A percentile compares a stretch with the other conserved stretches of the same genome.
Conservation (phyloP, 179 eudicot species). For the Vitellaria paradoxa region DNA sequence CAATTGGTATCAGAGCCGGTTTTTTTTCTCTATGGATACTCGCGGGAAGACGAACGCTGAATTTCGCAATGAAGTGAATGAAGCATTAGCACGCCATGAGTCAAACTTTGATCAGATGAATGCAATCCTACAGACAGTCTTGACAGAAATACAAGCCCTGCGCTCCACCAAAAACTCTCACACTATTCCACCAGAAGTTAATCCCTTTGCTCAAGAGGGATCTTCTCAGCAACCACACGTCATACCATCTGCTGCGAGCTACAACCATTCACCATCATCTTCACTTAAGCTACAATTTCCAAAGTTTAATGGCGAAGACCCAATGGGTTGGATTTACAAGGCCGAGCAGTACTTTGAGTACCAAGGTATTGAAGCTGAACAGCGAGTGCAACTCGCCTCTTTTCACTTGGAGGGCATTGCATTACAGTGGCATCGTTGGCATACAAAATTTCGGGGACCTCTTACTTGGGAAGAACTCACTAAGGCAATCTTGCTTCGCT, state of each 20-base stretch:
- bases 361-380: background rate
- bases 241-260: background rate
- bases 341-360: slow-evolving; percentile 7
- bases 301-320: slow-evolving; percentile 4
- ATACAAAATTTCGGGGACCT: no score
- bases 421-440: slow-evolving; percentile 11
- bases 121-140: background rate
- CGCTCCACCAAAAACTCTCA: background rate
- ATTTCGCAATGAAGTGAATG: slow-evolving; percentile 1
- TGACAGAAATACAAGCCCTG: background rate
- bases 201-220: background rate
- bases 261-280: background rate
- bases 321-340: slow-evolving; percentile 8
- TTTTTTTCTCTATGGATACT: background rate
- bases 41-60: background rate
- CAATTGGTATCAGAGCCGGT: no score
- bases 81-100: background rate
- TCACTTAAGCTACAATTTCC: background rate
- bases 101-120: background rate
- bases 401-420: slow-evolving; percentile 11
- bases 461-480: no score
- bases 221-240: background rate
- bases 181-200: background rate
- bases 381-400: slow-evolving; percentile 1
- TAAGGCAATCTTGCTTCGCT: background rate